phyloP scores from a whole-genome alignment of 2,329 filamentous ascomycete genomes.

The Raffaelea albimanens region DNA sequence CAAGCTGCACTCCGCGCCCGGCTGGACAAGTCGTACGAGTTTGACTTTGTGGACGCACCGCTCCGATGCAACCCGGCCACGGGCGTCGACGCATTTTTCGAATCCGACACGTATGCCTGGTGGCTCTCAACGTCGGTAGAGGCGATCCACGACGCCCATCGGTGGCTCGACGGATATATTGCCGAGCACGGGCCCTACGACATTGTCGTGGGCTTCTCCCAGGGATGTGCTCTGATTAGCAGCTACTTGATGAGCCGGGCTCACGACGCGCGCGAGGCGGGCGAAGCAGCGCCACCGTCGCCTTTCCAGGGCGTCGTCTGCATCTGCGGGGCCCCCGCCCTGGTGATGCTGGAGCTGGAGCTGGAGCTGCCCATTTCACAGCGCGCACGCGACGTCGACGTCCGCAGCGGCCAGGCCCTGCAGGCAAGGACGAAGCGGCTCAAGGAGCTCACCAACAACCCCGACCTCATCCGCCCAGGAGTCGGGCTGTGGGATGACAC shows the following conservation, averaged over 20 bases:
- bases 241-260: slow-evolving; percentile 30
- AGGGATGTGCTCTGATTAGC: slow-evolving; percentile 27
- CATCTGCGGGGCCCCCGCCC: slow-evolving; percentile 27
- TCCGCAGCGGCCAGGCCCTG: slow-evolving; percentile 17
- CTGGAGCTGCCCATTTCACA: slow-evolving; percentile 23
- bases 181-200: slow-evolving; percentile 24
- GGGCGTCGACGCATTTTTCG: slow-evolving; percentile 23
- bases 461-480: slow-evolving; percentile 18
- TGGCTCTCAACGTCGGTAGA: slow-evolving; percentile 18
- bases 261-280: slow-evolving; percentile 19
- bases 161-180: slow-evolving; percentile 25
- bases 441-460: slow-evolving; percentile 16
- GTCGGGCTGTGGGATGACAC: slow-evolving; percentile 25
- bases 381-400: slow-evolving; percentile 21
- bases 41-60: slow-evolving; percentile 26
- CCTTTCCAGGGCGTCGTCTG: slow-evolving; percentile 30
- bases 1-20: slow-evolving; percentile 24
- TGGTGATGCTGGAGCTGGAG: slow-evolving; percentile 21
- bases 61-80: slow-evolving; percentile 20
- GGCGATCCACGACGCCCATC: slow-evolving; percentile 23
- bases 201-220: slow-evolving; percentile 26
- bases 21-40: slow-evolving; percentile 20
- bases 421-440: slow-evolving; percentile 17
- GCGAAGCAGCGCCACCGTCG: slow-evolving; percentile 9
- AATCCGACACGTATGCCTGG: slow-evolving; percentile 20